Percentiles rank a stretch among this genome's conserved stretches.
phyloP scores from a whole-genome alignment of 208 protist species.

The Lotmaria passim region DNA sequence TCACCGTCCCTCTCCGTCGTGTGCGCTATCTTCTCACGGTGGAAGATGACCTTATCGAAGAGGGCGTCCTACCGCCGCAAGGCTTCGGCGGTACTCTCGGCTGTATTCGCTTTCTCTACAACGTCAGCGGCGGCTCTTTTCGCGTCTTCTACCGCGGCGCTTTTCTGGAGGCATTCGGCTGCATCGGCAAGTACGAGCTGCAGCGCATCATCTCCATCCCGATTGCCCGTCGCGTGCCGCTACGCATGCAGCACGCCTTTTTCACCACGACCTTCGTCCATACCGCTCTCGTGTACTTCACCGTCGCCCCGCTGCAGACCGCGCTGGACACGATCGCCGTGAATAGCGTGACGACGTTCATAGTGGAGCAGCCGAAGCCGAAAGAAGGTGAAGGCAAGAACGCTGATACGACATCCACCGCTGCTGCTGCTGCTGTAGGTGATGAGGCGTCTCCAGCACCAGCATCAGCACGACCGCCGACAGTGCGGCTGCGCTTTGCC shows the following conservation, averaged over 20 bases:
- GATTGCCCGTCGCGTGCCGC: constrained; percentile 32
- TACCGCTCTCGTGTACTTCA: constrained; percentile 37
- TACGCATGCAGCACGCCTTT: constrained; percentile 33
- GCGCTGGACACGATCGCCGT: constrained; percentile 41
- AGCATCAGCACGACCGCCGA: background rate
- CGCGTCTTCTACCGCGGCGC: constrained; percentile 57
- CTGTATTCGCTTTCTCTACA: constrained; percentile 55
- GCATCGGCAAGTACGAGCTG: constrained; percentile 37
- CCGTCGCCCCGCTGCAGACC: constrained; percentile 35
- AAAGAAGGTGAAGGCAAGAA: background rate
- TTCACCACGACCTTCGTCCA: constrained; percentile 33
- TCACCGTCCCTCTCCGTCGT: constrained; percentile 39
- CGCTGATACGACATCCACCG: too few species aligned
- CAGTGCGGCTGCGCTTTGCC: constrained; percentile 28
- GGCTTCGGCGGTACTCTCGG: constrained; percentile 52
- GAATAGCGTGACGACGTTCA: constrained; percentile 41
- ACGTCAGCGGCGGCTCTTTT: constrained; percentile 32
- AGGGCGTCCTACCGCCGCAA: constrained; percentile 31
- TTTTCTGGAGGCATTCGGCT: constrained; percentile 39
- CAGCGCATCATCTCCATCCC: constrained; percentile 42
- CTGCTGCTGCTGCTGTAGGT: too few species aligned
- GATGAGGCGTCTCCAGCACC: background rate
- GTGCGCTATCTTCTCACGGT: constrained; percentile 39
- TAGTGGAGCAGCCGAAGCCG: too few species aligned
- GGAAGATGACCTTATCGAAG: constrained; percentile 42